phyloP scores from a whole-genome alignment of 345 rosid species.

The Erysimum cheiranthoides region DNA sequence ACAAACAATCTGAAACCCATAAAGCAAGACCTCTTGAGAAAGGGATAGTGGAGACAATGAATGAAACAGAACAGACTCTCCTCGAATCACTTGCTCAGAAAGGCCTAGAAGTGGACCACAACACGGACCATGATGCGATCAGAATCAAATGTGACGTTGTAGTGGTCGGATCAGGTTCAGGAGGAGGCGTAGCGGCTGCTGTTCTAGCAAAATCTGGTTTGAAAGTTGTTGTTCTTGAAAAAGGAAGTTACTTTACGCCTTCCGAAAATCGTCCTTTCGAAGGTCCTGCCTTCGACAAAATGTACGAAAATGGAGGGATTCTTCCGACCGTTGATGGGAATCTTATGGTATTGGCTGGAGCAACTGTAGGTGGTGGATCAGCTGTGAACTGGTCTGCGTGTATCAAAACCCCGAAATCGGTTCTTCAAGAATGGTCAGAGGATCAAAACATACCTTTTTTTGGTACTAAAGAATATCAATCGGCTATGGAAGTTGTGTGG shows the following conservation, averaged over 20 bases:
- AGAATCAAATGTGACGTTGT: slow-evolving; percentile 80
- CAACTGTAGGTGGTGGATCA: slow-evolving; percentile 91
- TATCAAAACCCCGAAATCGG: slow-evolving; percentile 66
- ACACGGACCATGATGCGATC: slow-evolving; percentile 37
- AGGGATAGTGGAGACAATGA: slow-evolving; percentile 68
- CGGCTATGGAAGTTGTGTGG: slow-evolving; percentile 76
- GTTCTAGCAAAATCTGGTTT: slow-evolving; percentile 74
- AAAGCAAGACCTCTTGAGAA: slow-evolving; percentile 71
- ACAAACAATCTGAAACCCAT: slow-evolving; percentile 11
- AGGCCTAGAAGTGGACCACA: slow-evolving; percentile 58
- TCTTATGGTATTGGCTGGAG: slow-evolving; percentile 63
- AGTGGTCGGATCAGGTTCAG: slow-evolving; percentile 86
- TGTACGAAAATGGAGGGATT: slow-evolving; percentile 76
- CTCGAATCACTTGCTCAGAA: slow-evolving; percentile 56
- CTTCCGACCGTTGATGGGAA: slow-evolving; percentile 54
- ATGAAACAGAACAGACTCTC: slow-evolving; percentile 56
- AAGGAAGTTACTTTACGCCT: slow-evolving; percentile 70
- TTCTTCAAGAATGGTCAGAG: slow-evolving; percentile 79
- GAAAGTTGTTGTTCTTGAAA: slow-evolving; percentile 80
- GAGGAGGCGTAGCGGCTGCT: slow-evolving; percentile 94
- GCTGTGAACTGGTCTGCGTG: slow-evolving; percentile 92
- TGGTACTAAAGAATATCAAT: slow-evolving; percentile 52
- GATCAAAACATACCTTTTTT: slow-evolving; percentile 56
- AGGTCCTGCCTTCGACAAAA: slow-evolving; percentile 59
- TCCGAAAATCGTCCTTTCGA: slow-evolving; percentile 66